Percentiles rank a stretch among this genome's conserved stretches.
Evolutionary conservation across 345 rosid genomes (phyloP).

Genomic region (Eucalyptus microcorys): DNA sequence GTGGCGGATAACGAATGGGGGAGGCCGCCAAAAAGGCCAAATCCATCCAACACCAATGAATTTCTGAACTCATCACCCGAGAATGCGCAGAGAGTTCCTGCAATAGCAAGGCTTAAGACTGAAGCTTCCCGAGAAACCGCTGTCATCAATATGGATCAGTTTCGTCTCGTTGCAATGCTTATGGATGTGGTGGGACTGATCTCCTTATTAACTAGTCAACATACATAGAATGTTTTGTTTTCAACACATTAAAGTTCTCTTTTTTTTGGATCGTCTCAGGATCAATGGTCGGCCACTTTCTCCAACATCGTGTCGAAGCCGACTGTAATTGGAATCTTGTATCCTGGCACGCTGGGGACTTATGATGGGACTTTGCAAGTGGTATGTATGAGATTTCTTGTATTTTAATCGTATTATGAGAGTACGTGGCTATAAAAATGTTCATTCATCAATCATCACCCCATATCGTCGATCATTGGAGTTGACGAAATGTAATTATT

Average conservation of each 20-base stretch:
- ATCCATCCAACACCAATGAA: background rate
- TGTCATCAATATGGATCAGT: background rate
- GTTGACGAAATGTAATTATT: background rate
- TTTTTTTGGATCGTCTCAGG: slow-evolving; percentile 4
- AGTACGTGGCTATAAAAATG: background rate
- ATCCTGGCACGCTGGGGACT: slow-evolving; percentile 4
- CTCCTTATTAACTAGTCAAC: background rate
- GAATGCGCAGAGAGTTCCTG: background rate
- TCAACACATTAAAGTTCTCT: background rate
- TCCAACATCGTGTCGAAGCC: slow-evolving; percentile 24
- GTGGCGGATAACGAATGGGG: background rate
- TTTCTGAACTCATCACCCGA: background rate
- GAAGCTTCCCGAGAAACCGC: background rate
- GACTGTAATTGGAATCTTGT: slow-evolving; percentile 13
- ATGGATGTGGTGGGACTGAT: background rate
- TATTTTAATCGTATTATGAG: background rate
- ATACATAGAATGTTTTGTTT: background rate
- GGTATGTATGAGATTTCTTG: slow-evolving; percentile 14
- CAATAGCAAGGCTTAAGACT: background rate
- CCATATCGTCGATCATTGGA: background rate
- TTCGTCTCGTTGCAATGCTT: background rate
- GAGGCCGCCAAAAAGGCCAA: background rate
- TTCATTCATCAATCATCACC: background rate
- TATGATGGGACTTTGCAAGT: slow-evolving; percentile 25
- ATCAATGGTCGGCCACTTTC: slow-evolving; percentile 25